Evolutionary conservation across 1,139 yeast genomes (phyloP).

Genomic region (Pichia sp.): DNA sequence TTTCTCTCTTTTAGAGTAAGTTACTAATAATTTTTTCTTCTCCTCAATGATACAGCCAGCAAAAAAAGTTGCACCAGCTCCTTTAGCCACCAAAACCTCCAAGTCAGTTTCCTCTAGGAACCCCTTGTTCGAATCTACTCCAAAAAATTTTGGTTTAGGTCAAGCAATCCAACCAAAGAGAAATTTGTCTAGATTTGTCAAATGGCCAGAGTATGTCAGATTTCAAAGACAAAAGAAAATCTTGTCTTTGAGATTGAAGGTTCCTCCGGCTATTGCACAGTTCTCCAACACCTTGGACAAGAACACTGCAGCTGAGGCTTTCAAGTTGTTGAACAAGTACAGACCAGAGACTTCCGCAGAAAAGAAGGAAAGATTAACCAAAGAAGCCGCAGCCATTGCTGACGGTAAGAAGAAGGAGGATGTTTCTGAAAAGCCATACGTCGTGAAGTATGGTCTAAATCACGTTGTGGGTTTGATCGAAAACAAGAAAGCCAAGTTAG

Average conservation of each 20-base stretch:
- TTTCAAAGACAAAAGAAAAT: constrained; percentile 97
- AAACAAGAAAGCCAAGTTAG: constrained; percentile 97
- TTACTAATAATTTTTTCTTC: constrained; percentile 28
- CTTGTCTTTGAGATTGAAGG: constrained; percentile 91
- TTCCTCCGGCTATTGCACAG: constrained; percentile 97
- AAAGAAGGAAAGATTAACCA: constrained; percentile 97
- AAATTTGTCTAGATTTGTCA: constrained; percentile 92
- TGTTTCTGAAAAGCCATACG: constrained; percentile 92
- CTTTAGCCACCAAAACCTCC: constrained; percentile 42
- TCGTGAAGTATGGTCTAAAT: constrained; percentile 96
- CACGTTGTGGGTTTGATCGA: constrained; percentile 95
- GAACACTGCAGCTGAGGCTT: constrained; percentile 95
- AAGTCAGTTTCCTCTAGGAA: constrained; percentile 30
- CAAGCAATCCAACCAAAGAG: constrained; percentile 93
- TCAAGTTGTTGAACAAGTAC: constrained; percentile 97
- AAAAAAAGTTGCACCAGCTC: constrained; percentile 92
- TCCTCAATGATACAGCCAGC: constrained; percentile 83
- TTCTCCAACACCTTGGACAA: constrained; percentile 94
- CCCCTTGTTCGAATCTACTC: constrained; percentile 82
- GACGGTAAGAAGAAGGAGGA: constrained; percentile 96
- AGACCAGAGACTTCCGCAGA: constrained; percentile 96
- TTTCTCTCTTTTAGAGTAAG: constrained; percentile 4
- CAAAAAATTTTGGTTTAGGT: constrained; percentile 95
- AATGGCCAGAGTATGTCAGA: constrained; percentile 98
- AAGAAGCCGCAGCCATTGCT: constrained; percentile 98